Evolutionary conservation across 73 alveolate species (phyloP), one percentile per base, ranked within the genome.

Genomic region (Breviolum minutum): DNA sequence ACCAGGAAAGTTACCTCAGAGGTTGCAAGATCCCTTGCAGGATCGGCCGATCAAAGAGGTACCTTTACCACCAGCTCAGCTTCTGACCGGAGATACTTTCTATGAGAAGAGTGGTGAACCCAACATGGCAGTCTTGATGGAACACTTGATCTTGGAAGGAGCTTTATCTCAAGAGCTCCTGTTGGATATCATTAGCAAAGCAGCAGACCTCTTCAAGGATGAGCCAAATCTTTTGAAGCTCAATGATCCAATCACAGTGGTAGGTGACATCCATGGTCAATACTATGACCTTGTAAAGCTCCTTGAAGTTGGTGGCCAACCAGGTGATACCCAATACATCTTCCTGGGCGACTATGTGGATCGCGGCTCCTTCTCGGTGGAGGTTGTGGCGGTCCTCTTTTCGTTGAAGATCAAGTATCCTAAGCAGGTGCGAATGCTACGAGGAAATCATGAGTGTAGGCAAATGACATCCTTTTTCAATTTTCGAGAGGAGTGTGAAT

Each of bases 271-370:
- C 96, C 99, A 99, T 87, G 99, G 99, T 14, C 99, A 79, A 61
- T 95, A 82, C 64, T 95, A 95, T 19, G 95, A 79, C 99, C 73
- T 95, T 22, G 87, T 84, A n/a, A 84, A 84, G 76, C 74, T 84
- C 76, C 76, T 84, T 4, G 93, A 63, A 82, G 95, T 81, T 0
- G 93, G 99, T 83, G 99, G 95, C 26, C 81, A 48, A 19, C 89
- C 94, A 13, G 84, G 88, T 19, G 99, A 99, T 87, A 99, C 99
- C 82, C 99, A 99, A 99, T 99, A 99, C 99, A 96, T 99, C 85
- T 99, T 99, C 95, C 97, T 99, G 89, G 99, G 99, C 19, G 99
- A 99, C 99, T 99, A 99, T 92, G 99, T 99, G 54, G 99, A 99
- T 90, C 99, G 99, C 73, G 99, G 99, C 32, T 99, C 96, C 87